These are phyloP conservation scores for Trichoderma hamatum DNA, from an alignment of 2,329 filamentous ascomycete species.

Conservation along the genomic window DNA sequence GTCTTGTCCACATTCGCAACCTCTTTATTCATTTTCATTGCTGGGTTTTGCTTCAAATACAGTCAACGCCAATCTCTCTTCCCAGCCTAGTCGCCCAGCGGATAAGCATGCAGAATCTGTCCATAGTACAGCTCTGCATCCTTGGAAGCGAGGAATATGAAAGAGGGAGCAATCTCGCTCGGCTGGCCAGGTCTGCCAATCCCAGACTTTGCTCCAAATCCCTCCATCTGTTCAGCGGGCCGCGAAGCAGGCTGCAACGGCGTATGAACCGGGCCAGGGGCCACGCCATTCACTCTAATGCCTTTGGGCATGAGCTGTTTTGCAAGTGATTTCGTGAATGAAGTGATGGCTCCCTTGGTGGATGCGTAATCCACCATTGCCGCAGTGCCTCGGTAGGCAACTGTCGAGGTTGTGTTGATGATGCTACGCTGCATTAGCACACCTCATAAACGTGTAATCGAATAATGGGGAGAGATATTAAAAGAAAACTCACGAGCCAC, in stretches of 20 bases:
- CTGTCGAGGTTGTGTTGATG: constrained; percentile 56
- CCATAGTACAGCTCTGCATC: constrained; percentile 46
- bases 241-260: constrained; percentile 46
- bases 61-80: neutral
- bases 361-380: constrained; percentile 55
- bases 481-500: constrained; percentile 12
- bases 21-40: neutral
- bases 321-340: constrained; percentile 55
- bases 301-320: constrained; percentile 54
- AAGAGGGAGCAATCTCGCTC: constrained; percentile 48
- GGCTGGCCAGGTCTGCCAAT: constrained; percentile 48
- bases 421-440: constrained; percentile 41
- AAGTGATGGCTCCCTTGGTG: constrained; percentile 60
- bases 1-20: neutral
- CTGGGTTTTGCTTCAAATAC: neutral
- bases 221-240: constrained; percentile 49
- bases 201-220: constrained; percentile 44
- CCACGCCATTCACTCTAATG: constrained; percentile 53
- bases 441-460: neutral
- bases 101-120: constrained; percentile 46
- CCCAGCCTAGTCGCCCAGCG: constrained; percentile 41
- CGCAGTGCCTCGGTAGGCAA: constrained; percentile 53
- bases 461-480: neutral
- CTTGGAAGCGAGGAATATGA: constrained; percentile 46
- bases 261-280: constrained; percentile 13